Evolutionary conservation across 2,329 filamentous ascomycete genomes (phyloP), one percentile per base, ranked within the genome.

Genomic region (Thielaviopsis ethacetica): DNA sequence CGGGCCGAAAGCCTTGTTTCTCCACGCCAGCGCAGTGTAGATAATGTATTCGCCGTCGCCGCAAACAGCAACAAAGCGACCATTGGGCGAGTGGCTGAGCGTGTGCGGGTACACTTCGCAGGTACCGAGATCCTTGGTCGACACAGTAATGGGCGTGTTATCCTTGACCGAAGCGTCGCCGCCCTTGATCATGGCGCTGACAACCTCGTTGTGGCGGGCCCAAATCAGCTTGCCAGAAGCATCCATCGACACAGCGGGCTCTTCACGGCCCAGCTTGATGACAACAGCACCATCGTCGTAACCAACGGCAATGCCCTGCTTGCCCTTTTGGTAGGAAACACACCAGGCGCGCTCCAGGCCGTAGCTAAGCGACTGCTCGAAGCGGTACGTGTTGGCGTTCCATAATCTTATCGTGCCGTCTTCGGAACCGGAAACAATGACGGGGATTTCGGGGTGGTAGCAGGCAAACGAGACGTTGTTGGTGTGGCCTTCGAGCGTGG

Each of bases 21-120:
- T 84, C 81, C 94, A 95, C 2, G 91, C 91, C 61, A 97, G 79
- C 59, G 93, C 91, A 27, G 93, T 97, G 75, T 97, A 97, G 67
- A 97, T 95, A 70, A 97, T 97, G 74, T 96, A 98, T 72, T 98
- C 93, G 63, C 93, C 93, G 69, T 98, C 93, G 64, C 93, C 93
- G 64, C 91, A 97, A 54, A 79, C 76, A 19, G 76, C 71, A 54
- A 93, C 88, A 65, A 93, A 93, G 62, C 90, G 83, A 56, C 90
- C 90, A 66, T 98, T 98, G 41, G 93, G 88, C n/a, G 91, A 96
- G 74, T 98, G 93, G 41, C 89, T 81, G 56, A 98, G 79, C 0
- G 90, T 95, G 68, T 96, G 91, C 0, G 93, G 93, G 71, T 96
- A 98, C 51, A 98, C 85, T 73, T 98, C 93, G 69, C 91, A 97